Percentiles rank a stretch among this genome's conserved stretches.
Conservation (phyloP, 176 grass and related monocot genomes). For the Echinochloa phyllopogon region DNA sequence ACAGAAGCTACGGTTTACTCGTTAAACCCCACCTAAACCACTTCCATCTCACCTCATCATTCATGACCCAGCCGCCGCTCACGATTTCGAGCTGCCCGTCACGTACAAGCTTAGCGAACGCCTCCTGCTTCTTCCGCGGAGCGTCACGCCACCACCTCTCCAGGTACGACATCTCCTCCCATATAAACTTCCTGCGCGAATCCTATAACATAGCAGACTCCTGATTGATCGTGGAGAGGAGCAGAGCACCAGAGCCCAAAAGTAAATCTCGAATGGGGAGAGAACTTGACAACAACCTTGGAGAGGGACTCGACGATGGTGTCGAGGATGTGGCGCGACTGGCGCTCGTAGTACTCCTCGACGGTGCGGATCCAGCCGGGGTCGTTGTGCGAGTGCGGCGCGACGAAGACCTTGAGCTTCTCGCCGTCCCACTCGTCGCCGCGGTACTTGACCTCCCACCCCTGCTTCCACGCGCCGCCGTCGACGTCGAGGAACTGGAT, state of each 20-base stretch:
- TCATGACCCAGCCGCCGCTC: constrained; percentile 99
- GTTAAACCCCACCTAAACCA: constrained; percentile 48
- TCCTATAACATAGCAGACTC: constrained; percentile 52
- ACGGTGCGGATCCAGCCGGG: constrained; percentile 92
- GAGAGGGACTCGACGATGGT: constrained; percentile 87
- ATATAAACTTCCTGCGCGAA: constrained; percentile 87
- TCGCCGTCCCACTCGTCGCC: constrained; percentile 84
- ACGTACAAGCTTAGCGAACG: constrained; percentile 71
- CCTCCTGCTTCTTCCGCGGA: constrained; percentile 65
- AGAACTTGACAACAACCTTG: constrained; percentile 57
- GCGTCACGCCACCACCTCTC: constrained; percentile 99
- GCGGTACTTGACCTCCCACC: constrained; percentile 78
- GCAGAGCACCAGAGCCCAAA: not conserved
- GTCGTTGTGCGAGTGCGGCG: constrained; percentile 97
- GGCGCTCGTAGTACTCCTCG: constrained; percentile 90
- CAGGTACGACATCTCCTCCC: constrained; percentile 99
- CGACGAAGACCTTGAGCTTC: constrained; percentile 98
- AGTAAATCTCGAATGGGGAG: not conserved
- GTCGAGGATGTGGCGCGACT: constrained; percentile 92
- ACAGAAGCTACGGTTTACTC: constrained; percentile 5
- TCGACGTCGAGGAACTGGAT: constrained; percentile 85
- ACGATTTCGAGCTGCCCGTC: constrained; percentile 95
- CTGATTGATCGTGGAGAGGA: not conserved
- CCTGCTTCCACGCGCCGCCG: constrained; percentile 96
- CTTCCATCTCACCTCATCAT: constrained; percentile 72